Evolutionary conservation across 2,329 filamentous ascomycete genomes (phyloP), one percentile per base, ranked within the genome.

Genomic region (Colletotrichum ledebouriae): DNA sequence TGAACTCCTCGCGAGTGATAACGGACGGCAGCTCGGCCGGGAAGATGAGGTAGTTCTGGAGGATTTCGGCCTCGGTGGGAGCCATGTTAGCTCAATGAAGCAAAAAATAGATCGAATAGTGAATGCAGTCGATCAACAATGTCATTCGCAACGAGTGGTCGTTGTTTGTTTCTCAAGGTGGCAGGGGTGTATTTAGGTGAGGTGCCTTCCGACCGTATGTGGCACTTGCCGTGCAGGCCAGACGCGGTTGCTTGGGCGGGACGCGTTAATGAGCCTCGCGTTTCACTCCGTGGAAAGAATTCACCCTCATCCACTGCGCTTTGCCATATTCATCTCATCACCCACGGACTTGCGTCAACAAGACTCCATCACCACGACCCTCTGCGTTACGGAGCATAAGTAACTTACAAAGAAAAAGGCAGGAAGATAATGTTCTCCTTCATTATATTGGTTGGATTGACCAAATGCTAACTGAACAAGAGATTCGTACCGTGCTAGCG

Each of bases 31-130:
- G 84, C 33, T 91, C 86, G 7, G 93, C 90, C 12, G 94, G 92
- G 34, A 90, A 85, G 41, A 97, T 86, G 67, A 97, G 88, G 77
- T 95, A 97, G 78, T 91, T 90, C 74, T 85, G 85, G 59, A 97
- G 86, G 71, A 97, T 92, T 33, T 89, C 86, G 63, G 87, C 84
- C 81, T 97, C 94, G 50, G 89, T 90, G 9, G 91, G 90, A 3
- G 92, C 83, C 91, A 94, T 94, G 69, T 71, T 82, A 61, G 34
- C 11, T 55, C 9, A 33, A 20, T n/a, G 52, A 55, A 12, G 3
- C 33, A 39, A 17, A 33, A 7, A 6, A 22, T 44, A 47, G 29
- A 29, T 29, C 29, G 29, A 29, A 29, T n/a, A 25, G 20, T 25
- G 47, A 42, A 39, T 42, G 12, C 34, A 41, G 29, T 29, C 29